Base-by-base conservation (phyloP, 164 flowering plant genomes). In the Annona cherimola region DNA sequence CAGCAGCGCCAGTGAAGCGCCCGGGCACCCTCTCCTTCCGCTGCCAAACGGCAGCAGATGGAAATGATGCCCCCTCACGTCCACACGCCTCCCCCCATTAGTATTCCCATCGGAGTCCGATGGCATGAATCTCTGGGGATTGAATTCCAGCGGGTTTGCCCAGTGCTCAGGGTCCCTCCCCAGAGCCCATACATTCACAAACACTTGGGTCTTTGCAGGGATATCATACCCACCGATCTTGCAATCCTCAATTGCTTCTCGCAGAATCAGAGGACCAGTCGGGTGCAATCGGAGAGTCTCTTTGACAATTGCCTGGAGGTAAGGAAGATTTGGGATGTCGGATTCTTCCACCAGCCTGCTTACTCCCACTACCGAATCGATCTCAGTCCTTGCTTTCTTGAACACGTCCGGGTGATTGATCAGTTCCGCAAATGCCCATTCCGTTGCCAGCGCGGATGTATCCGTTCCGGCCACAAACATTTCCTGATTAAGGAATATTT, bases 221-320 rank as follows among this genome's bases (percentile, higher is more conserved):
- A 91, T 78, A 41, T 83, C 63, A 55, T 81, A 85, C 12, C 83
- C 89, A 12, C 20, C 63, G 7, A 90, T 69, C 1, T 18, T 79
- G 73, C 85, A 83, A 18, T 78, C 74, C 67, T 81, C 74, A 5
- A 60, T 74, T 1, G 84, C 80, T 64, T 79, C 74, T 70, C 90
- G 76, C 1, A 73, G 3, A 5, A 77, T 71, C 2, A 88, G 3
- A 2, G 96, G 91, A 0, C 76, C 83, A 11, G 73, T 50, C 0
- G 94, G 90, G 76, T 91, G 89, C 2, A 89, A 74, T 59, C 94
- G 79, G 1, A 86, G 73, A 40, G 86, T 79, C 73, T 85, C 93
- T 70, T 89, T 90, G 2, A 81, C 70, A 43, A 82, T 76, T n/a
- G 85, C 84, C 44, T 81, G 83, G 59, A 86, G 68, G 72, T 84